Base-by-base conservation (phyloP, 139 green algal species). In the Volvox reticuliferus region DNA sequence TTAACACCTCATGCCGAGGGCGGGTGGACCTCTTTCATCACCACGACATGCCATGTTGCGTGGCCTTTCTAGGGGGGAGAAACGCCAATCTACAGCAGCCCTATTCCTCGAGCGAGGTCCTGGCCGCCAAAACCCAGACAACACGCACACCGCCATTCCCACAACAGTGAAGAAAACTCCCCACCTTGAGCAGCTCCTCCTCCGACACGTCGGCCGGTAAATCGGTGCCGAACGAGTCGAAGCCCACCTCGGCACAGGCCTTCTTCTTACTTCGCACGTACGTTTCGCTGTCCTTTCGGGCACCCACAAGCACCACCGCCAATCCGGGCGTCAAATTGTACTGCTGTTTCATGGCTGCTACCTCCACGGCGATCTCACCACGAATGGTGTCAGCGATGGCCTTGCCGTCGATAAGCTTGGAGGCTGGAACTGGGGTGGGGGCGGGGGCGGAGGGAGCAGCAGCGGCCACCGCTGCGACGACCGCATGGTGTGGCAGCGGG, bases 241-340 rank as follows among this genome's bases (percentile, higher is more conserved):
- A 93, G 12, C 93, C 93, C 37, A 95, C 94, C 81, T 96, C 92
- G 1, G 88, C 88, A 93, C 97, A 99, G 9, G 95, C 96, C 93
- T 99, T 98, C 84, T 97, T 97, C 94, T 99, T 99, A 86, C 93
- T 97, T 30, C 95, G 92, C 55, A 99, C 98, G 91, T 99, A 99
- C 16, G 98, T 96, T 86, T 97, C 78, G 63, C 95, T 98, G 93
- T 99, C 98, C 78, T 97, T 98, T 32, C 98, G 97, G 22, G 92
- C 86, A 44, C 98, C 98, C 28, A 99, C 98, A 17, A 99, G 91
- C 22, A 99, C 95, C 2, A 99, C 98, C 26, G 97, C 93, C 26
- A 95, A 86, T 19, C 91, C 91, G 32, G 93, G 93, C 1, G 85
- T 89, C 68, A 92, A n/a, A 32, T 67, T 67, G 50, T 88, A 44